phyloP scores from a whole-genome alignment of 192 early-diverging fungal species.

The Backusella westeae region DNA sequence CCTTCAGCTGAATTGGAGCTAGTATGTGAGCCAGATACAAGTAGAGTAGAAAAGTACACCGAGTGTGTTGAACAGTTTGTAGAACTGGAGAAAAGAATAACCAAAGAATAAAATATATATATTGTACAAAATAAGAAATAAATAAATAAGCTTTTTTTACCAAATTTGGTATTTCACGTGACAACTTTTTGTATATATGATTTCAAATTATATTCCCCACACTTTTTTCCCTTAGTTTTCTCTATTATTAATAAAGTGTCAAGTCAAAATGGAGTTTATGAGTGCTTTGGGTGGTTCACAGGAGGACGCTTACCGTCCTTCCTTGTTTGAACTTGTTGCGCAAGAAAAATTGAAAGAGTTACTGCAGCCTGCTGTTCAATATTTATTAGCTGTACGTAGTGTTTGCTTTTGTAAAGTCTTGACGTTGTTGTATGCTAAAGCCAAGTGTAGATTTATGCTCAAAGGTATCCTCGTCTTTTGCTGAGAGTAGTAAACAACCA shows the following conservation, averaged over 20 bases:
- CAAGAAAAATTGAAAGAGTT: slow-evolving; percentile 82
- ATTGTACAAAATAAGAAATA: neutral
- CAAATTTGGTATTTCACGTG: neutral
- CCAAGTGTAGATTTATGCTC: slow-evolving; percentile 64
- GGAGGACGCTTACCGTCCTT: slow-evolving; percentile 75
- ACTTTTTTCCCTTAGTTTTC: neutral
- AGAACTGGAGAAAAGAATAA: neutral
- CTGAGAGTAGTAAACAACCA: slow-evolving; percentile 72
- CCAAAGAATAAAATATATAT: neutral
- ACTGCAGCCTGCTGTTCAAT: slow-evolving; percentile 81
- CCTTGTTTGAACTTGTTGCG: slow-evolving; percentile 88
- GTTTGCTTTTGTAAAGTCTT: neutral
- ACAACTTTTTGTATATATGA: neutral
- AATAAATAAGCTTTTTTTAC: neutral
- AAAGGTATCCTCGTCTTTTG: slow-evolving; percentile 83
- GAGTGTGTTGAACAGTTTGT: slow-evolving; percentile 20
- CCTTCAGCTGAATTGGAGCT: slow-evolving; percentile 17
- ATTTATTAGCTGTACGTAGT: slow-evolving; percentile 70
- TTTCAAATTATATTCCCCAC: slow-evolving; percentile 7
- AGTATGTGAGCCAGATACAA: slow-evolving; percentile 15
- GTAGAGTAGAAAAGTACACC: slow-evolving; percentile 9
- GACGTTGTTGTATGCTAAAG: neutral
- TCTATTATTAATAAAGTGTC: neutral
- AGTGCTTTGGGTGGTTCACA: slow-evolving; percentile 71
- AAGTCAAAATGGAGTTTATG: slow-evolving; percentile 77